These are phyloP conservation scores for Acanthamoeba healyi DNA, from an alignment of 208 protist species.

Conservation along the genomic window DNA sequence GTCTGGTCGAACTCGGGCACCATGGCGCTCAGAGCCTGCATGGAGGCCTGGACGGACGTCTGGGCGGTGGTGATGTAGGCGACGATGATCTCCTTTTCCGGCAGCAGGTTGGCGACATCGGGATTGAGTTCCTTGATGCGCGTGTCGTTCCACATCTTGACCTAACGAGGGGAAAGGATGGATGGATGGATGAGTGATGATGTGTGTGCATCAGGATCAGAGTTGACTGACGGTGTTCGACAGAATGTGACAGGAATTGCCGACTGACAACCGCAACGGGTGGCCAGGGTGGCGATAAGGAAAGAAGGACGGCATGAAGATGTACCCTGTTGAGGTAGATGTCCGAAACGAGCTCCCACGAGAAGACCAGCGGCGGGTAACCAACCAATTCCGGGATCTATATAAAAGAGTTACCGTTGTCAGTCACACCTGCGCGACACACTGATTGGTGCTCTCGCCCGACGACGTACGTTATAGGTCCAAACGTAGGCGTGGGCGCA, in stretches of 20 bases:
- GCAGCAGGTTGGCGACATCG: neutral
- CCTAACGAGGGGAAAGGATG: too few relatives aligned
- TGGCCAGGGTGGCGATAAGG: neutral
- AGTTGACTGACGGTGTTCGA: too few relatives aligned
- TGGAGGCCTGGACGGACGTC: slow-evolving; percentile 14
- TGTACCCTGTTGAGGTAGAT: neutral
- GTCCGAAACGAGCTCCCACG: neutral
- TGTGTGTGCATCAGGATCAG: too few relatives aligned
- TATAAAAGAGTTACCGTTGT: neutral
- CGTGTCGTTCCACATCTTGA: slow-evolving; percentile 7
- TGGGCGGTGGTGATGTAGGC: neutral
- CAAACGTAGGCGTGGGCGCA: slow-evolving; percentile 13
- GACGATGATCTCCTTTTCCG: neutral
- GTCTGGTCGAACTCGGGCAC: neutral
- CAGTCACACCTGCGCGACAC: neutral
- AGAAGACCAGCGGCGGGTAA: neutral
- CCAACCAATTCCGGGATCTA: neutral
- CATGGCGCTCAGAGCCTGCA: slow-evolving; percentile 1
- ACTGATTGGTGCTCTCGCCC: too few relatives aligned
- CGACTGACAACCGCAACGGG: neutral
- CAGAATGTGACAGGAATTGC: too few relatives aligned
- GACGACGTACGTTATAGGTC: slow-evolving; percentile 13
- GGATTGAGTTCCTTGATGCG: neutral
- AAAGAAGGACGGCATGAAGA: too few relatives aligned
- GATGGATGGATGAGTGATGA: too few relatives aligned